Percentiles rank a stretch among this genome's conserved stretches.
phyloP scores from a whole-genome alignment of 1,139 yeast species.

The Lodderomyces pseudojiufengensis region DNA sequence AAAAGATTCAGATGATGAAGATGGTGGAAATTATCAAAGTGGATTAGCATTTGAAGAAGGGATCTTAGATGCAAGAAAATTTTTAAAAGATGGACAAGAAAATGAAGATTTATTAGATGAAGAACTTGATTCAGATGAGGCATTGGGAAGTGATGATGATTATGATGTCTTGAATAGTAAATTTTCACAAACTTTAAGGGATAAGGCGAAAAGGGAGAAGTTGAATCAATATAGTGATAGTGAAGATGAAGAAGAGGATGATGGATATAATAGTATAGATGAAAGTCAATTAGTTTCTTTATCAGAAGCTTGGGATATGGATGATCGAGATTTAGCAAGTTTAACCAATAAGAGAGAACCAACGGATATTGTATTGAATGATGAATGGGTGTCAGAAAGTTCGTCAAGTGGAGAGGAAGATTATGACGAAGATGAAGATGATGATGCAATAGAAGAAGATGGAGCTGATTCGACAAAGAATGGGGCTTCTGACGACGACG shows the following conservation, averaged over 20 bases:
- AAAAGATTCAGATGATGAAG: conserved; percentile 18
- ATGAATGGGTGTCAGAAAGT: conserved; percentile 36
- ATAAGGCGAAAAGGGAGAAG: conserved; percentile 40
- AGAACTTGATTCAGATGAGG: conserved; percentile 74
- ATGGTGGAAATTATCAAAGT: conserved; percentile 14
- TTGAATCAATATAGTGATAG: conserved; percentile 19
- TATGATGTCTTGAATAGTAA: conserved; percentile 63
- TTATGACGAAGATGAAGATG: conserved; percentile 18
- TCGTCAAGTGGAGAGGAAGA: conserved; percentile 12
- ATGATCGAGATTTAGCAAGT: conserved; percentile 47
- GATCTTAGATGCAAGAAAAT: conserved; percentile 40
- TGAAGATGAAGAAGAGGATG: conserved; percentile 17
- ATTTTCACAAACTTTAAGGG: conserved; percentile 66
- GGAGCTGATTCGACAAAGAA: conserved; percentile 7
- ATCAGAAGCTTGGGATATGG: conserved; percentile 87
- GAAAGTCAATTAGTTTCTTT: conserved; percentile 71
- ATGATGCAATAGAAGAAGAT: conserved; percentile 6
- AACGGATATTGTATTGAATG: conserved; percentile 34
- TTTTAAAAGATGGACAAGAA: conserved; percentile 26
- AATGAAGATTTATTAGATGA: conserved; percentile 52
- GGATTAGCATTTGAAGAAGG: conserved; percentile 34
- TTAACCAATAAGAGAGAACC: conserved; percentile 16
- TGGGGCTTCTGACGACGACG: conserved; percentile 14
- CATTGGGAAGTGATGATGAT: conserved; percentile 73
- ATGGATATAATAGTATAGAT: conserved; percentile 54